phyloP scores from a whole-genome alignment of 768 basidiomycete species.

The Calvatia gigantea region DNA sequence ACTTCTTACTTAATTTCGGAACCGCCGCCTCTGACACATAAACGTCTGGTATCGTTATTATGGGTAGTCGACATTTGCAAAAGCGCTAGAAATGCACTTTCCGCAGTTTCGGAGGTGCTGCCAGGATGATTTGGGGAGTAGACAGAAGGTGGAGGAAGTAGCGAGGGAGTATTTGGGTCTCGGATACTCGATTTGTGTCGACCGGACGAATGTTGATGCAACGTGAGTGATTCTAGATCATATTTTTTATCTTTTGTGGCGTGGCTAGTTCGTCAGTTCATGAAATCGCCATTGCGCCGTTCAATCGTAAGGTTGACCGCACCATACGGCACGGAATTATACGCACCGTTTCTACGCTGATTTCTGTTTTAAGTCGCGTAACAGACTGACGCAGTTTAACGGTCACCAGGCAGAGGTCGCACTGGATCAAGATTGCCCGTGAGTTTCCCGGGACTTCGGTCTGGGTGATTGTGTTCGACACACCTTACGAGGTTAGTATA shows the following conservation, averaged over 20 bases:
- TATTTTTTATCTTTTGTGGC: not conserved
- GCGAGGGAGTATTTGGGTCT: conserved; percentile 46
- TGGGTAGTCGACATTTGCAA: conserved; percentile 61
- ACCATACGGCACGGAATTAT: not conserved
- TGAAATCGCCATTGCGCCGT: not conserved
- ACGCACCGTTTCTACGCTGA: not conserved
- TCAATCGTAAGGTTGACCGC: not conserved
- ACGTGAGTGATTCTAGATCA: conserved; percentile 37
- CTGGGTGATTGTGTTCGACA: conserved; percentile 78
- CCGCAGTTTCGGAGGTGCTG: conserved; percentile 69
- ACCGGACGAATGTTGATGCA: conserved; percentile 73
- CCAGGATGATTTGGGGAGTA: conserved; percentile 75
- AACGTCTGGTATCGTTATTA: conserved; percentile 12
- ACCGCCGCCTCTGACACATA: conserved; percentile 12
- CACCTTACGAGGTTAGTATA: conserved; percentile 62
- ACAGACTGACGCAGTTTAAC: not conserved
- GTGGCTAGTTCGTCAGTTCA: not conserved
- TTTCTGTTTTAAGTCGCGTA: not conserved
- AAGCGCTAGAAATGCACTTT: conserved; percentile 57
- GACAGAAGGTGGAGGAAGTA: conserved; percentile 60
- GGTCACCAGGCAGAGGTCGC: conserved; percentile 53
- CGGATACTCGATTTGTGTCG: conserved; percentile 75
- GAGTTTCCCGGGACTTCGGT: conserved; percentile 59
- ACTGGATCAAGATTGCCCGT: conserved; percentile 74
- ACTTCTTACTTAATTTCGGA: conserved; percentile 5